phyloP scores from a whole-genome alignment of 208 protist genomes.

The Trypanosoma grayi region DNA sequence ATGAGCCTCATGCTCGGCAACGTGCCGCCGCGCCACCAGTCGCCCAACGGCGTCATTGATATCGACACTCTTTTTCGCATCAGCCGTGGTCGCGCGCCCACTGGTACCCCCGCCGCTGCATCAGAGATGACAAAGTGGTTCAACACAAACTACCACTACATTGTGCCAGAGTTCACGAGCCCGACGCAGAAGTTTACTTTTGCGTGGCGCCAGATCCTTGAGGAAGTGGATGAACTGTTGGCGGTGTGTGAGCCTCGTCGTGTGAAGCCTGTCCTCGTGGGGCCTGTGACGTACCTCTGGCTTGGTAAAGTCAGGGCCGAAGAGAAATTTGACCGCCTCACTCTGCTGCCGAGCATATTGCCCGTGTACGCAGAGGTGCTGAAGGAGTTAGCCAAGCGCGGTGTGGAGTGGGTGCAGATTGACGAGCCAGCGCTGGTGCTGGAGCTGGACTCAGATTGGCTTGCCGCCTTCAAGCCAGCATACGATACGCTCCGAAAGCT shows the following conservation, averaged over 20 bases:
- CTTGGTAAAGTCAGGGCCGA: constrained; percentile 65
- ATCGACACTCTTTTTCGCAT: constrained; percentile 87
- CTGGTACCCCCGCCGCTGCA: constrained; percentile 46
- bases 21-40: constrained; percentile 60
- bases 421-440: constrained; percentile 85
- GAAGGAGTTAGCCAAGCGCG: constrained; percentile 34
- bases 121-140: constrained; percentile 94
- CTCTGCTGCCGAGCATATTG: constrained; percentile 48
- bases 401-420: constrained; percentile 75
- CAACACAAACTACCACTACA: constrained; percentile 94
- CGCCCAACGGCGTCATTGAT: constrained; percentile 21
- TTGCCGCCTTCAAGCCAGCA: constrained; percentile 25
- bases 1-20: constrained; percentile 72
- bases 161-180: constrained; percentile 85
- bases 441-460: constrained; percentile 46
- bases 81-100: constrained; percentile 64
- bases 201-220: constrained; percentile 45
- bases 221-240: constrained; percentile 64
- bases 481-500: constrained; percentile 31
- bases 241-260: constrained; percentile 28
- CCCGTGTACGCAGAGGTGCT: constrained; percentile 71
- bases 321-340: constrained; percentile 41
- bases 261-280: constrained; percentile 74
- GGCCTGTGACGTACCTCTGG: constrained; percentile 77
- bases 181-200: constrained; percentile 31